A percentile compares a stretch with the other conserved stretches of the same genome.
Evolutionary conservation across 2,329 filamentous ascomycete genomes (phyloP).

Genomic region (Diaporthe sp.): DNA sequence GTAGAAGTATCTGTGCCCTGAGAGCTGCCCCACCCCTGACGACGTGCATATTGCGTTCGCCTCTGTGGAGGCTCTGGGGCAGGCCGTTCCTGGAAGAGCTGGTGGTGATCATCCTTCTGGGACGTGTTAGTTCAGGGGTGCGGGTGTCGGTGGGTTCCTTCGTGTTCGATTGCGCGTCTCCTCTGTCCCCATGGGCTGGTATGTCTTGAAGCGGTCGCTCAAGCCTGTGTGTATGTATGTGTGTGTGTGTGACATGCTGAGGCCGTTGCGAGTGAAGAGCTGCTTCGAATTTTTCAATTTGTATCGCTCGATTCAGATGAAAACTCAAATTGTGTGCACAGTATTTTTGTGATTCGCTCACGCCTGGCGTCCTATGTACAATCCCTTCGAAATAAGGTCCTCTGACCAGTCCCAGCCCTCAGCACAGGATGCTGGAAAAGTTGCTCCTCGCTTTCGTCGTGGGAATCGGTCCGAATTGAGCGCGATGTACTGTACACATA

Average conservation of each 20-base stretch:
- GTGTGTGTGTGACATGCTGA: too few relatives aligned
- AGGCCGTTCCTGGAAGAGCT: neutral
- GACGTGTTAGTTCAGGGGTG: conserved; percentile 14
- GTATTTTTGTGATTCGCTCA: conserved; percentile 18
- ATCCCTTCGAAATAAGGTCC: conserved; percentile 25
- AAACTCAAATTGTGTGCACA: neutral
- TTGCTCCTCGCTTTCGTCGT: conserved; percentile 6
- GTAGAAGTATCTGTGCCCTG: neutral
- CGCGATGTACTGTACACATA: conserved; percentile 30
- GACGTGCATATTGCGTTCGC: neutral
- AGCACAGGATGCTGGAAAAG: neutral
- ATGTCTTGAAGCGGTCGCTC: neutral
- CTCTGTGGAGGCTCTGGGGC: neutral
- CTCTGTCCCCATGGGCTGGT: neutral
- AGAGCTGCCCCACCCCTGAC: neutral
- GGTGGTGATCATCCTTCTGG: neutral
- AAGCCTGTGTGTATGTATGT: neutral
- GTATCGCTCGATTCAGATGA: neutral
- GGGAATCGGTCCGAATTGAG: conserved; percentile 20
- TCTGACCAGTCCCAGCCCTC: conserved; percentile 12
- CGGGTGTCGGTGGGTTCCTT: neutral
- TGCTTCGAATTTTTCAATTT: neutral
- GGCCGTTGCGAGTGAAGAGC: neutral
- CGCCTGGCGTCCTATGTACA: conserved; percentile 31
- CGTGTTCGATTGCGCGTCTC: conserved; percentile 19